A percentile compares a stretch with the other conserved stretches of the same genome.
Evolutionary conservation across 345 rosid genomes (phyloP).

Genomic region (Adansonia digitata): DNA sequence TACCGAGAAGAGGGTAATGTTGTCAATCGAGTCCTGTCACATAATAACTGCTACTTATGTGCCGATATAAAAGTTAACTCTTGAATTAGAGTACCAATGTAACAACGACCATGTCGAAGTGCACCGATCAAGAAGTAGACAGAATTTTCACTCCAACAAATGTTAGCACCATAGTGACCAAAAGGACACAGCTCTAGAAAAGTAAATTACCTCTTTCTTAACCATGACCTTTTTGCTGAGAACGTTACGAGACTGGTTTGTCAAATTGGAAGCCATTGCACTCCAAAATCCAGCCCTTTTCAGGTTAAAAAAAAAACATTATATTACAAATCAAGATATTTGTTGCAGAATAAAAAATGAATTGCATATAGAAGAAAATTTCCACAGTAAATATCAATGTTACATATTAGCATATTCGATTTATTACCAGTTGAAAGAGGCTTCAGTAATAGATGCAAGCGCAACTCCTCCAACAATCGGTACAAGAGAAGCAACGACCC

Average conservation of each 20-base stretch:
- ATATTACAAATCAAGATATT: background rate
- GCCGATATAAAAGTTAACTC: background rate
- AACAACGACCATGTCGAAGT: background rate
- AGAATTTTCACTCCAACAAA: background rate
- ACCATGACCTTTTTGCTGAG: constrained; percentile 96
- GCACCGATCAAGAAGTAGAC: background rate
- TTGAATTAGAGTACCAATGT: background rate
- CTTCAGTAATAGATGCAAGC: constrained; percentile 89
- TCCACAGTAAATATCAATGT: background rate
- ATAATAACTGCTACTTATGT: constrained; percentile 9
- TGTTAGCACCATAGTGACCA: constrained; percentile 1
- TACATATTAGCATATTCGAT: background rate
- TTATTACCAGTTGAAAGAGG: constrained; percentile 88
- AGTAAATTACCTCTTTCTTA: constrained; percentile 73
- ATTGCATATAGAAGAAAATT: background rate
- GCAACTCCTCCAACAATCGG: constrained; percentile 97
- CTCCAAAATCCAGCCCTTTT: constrained; percentile 84
- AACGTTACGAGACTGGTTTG: constrained; percentile 84
- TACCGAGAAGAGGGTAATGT: constrained; percentile 93
- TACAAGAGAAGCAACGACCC: constrained; percentile 80
- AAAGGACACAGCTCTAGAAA: background rate
- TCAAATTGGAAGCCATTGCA: constrained; percentile 90
- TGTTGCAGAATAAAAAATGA: background rate
- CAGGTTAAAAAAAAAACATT: background rate
- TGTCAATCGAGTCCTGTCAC: constrained; percentile 86